Percentiles rank a stretch among this genome's conserved stretches.
Conservation (phyloP, 345 rosid species). For the Eucalyptus sp. region DNA sequence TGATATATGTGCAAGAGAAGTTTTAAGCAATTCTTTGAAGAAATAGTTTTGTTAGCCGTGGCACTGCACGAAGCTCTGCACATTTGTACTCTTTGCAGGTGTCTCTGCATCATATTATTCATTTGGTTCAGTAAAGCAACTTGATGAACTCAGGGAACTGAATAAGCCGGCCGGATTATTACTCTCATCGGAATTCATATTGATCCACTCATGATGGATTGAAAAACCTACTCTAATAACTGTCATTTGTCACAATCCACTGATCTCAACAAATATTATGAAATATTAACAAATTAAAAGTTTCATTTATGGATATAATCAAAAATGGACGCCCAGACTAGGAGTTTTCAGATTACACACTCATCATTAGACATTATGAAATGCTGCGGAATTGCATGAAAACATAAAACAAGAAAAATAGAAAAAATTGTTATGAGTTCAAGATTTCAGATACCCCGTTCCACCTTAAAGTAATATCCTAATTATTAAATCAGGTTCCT, state of each 20-base stretch:
- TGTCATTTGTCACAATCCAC: too few species aligned
- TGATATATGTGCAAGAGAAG: background rate
- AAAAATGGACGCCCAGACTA: accelerated
- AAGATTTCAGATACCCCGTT: accelerated
- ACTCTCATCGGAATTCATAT: background rate
- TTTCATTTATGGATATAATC: accelerated
- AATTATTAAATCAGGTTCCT: accelerated
- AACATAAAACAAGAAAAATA: too few species aligned
- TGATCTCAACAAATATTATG: accelerated
- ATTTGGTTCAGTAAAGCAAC: background rate
- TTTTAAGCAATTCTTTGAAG: background rate
- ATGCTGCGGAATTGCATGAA: accelerated
- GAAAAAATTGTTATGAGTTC: accelerated
- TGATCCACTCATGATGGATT: background rate
- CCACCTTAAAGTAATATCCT: accelerated
- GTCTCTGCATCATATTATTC: background rate
- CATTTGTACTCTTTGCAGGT: background rate
- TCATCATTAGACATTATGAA: accelerated
- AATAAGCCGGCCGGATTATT: background rate
- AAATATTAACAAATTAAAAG: too few species aligned
- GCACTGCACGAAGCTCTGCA: background rate
- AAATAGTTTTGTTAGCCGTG: background rate
- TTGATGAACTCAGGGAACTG: background rate
- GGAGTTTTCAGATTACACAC: accelerated
- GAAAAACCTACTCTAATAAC: background rate